Base-by-base conservation (phyloP, 306 rosid genomes). In the Gynostemma pentaphyllum region DNA sequence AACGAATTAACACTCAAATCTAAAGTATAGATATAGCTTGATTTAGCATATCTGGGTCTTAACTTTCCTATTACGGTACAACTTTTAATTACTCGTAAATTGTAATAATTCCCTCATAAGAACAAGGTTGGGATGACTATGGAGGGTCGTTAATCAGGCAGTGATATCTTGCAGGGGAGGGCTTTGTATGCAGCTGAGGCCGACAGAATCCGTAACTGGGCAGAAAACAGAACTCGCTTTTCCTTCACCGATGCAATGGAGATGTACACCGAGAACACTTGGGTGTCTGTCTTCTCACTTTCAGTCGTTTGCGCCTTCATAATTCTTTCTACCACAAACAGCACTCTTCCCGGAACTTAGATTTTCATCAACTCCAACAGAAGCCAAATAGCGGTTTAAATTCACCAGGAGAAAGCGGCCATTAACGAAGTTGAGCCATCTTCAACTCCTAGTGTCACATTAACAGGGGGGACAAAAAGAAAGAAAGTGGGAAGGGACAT, bases 301-400 rank as follows among this genome's bases (percentile, higher is more conserved):
- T 88, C 96, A 5, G 90, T 88, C 9, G 96, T 92, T n/a, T 86
- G 96, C 47, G 94, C 96, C 60, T 92, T 84, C 78, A 92, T 92
- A 48, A 92, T 88, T 28, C 94, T 92, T 65, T 88, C 96, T 15
- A 92, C 86, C 84, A 79, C 96, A 41, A 70, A 66, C 82, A 83
- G 49, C 80, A 87, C 47, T 48, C 40, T 79, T 60, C 94, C 83
- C 1, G 89, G 95, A 36, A 91, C 95, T 9, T 87, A n/a, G 65
- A 83, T 37, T 12, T 16, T 12, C 41, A 16, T 11, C 42, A 1
- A 36, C 18, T 59, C 19, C 6, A 21, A 23, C 61, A 39, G 30
- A 21, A 57, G 27, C 52, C 5, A 21, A 6, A 5, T 9, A 37
- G 5, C 65, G 21, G 21, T 22, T n/a, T 2, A 32, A 30, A 30